These are phyloP conservation scores for Candida awuae DNA, from an alignment of 805 yeast genomes.

Conservation along the genomic window DNA sequence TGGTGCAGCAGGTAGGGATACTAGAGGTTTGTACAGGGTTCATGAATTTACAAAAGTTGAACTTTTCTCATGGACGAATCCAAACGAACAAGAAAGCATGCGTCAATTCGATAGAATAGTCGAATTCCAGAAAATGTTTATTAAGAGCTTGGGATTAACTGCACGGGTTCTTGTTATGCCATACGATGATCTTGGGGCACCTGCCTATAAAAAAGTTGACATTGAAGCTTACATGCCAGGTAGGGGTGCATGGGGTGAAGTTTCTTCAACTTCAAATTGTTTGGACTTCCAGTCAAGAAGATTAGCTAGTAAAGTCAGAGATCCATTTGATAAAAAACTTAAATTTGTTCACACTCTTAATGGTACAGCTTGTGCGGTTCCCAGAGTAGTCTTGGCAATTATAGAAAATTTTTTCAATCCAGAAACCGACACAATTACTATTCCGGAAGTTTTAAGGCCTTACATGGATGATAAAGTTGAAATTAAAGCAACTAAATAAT, in stretches of 20 bases:
- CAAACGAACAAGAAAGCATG: conserved; percentile 28
- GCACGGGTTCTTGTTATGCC: conserved; percentile 88
- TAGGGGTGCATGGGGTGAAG: conserved; percentile 84
- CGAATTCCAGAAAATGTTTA: conserved; percentile 55
- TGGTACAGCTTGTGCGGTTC: conserved; percentile 95
- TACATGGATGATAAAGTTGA: conserved; percentile 61
- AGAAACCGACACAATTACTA: conserved; percentile 38
- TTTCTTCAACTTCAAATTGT: conserved; percentile 87
- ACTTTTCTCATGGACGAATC: conserved; percentile 65
- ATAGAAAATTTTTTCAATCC: conserved; percentile 77
- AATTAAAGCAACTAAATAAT: conserved; percentile 12
- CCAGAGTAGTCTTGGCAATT: conserved; percentile 83
- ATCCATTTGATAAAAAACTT: conserved; percentile 24
- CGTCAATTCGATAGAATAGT: conserved; percentile 52
- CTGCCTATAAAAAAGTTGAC: conserved; percentile 86
- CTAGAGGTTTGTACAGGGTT: conserved; percentile 86
- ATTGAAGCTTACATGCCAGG: conserved; percentile 99
- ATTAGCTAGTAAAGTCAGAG: conserved; percentile 54
- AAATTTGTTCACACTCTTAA: conserved; percentile 74
- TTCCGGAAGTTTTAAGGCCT: conserved; percentile 62
- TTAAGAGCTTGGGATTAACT: conserved; percentile 60
- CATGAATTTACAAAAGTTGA: conserved; percentile 97
- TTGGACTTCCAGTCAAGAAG: conserved; percentile 86
- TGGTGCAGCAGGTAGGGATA: conserved; percentile 90
- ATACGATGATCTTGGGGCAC: conserved; percentile 82